Evolutionary conservation across 2,329 filamentous ascomycete species (phyloP), one percentile per base, ranked within the genome.

Genomic region (Verticillium alfalfae): DNA sequence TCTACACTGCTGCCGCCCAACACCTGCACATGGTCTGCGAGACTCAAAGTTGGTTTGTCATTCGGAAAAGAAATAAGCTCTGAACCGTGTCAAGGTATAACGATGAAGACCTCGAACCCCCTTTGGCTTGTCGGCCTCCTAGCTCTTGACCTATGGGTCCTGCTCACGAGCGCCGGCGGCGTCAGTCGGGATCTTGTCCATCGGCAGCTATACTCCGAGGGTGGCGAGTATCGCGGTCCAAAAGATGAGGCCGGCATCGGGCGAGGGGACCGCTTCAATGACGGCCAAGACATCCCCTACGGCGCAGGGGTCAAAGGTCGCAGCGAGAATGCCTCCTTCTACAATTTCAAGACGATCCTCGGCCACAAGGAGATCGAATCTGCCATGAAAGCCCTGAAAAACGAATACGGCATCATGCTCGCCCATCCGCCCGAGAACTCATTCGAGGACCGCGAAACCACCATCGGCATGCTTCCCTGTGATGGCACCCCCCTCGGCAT

Each of bases 291-390:
- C 8, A 31, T 54, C 3, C 73, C 74, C 3, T 60, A 64, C 3
- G 75, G 74, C 15, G 58, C 74, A 6, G 71, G 72, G 4, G 63
- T 67, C 7, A 13, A 34, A 8, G 54, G 5, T 34, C 34, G 22
- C 38, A 10, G 34, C 2, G 66, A 74, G 13, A 37, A 58, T 8
- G 22, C 15, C 16, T 15, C 13, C 34, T 70, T 75, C 34, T 70
- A 74, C 60, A 69, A 69, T 37, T 74, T 82, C 59, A 63, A 70
- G 49, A 76, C 72, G 57, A 77, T 83, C 66, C 74, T 83, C 67
- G 83, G 76, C 58, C 69, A 75, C 49, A 64, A 66, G 8, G 81
- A 83, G 65, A 71, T 83, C 56, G 71, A 72, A 34, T 77, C 77
- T 1, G 81, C 75, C 1, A 71, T 82, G 38, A 66, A 76, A 26